Evolutionary conservation across 2,329 filamentous ascomycete genomes (phyloP).

Genomic region (Chaetothyriales sp.): DNA sequence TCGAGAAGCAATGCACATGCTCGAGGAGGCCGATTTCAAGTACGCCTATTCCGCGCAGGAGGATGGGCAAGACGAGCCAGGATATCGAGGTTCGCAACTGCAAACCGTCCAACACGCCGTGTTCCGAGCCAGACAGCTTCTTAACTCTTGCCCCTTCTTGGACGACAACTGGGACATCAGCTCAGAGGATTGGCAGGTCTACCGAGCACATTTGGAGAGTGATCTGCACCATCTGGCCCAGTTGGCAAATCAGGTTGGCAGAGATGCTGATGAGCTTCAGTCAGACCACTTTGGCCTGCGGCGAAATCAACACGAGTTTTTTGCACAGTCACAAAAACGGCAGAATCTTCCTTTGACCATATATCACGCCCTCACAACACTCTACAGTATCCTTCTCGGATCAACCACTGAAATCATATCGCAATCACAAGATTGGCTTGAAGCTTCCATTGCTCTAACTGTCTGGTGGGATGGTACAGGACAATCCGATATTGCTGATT

Average conservation of each 20-base stretch:
- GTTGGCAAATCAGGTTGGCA: conserved; percentile 62
- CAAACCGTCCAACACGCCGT: conserved; percentile 62
- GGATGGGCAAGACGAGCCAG: conserved; percentile 48
- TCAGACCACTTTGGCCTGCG: conserved; percentile 34
- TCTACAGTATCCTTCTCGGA: conserved; percentile 73
- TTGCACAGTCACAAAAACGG: not conserved
- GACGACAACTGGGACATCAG: conserved; percentile 66
- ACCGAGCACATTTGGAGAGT: conserved; percentile 59
- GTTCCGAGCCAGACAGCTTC: conserved; percentile 51
- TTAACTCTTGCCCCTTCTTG: conserved; percentile 60
- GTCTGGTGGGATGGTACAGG: conserved; percentile 88
- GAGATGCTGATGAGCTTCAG: conserved; percentile 36
- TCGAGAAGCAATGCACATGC: conserved; percentile 48
- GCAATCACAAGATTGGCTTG: conserved; percentile 78
- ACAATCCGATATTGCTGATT: conserved; percentile 33
- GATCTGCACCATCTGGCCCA: conserved; percentile 57
- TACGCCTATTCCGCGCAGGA: conserved; percentile 52
- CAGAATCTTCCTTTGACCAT: conserved; percentile 32
- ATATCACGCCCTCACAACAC: conserved; percentile 66
- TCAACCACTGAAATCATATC: conserved; percentile 61
- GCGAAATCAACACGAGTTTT: conserved; percentile 2
- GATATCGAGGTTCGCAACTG: conserved; percentile 64
- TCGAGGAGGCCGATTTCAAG: conserved; percentile 66
- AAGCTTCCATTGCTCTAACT: conserved; percentile 69
- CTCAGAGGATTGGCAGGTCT: conserved; percentile 69